Base-by-base conservation (phyloP, 805 yeast genomes). In the Candida sakaeoensis region DNA sequence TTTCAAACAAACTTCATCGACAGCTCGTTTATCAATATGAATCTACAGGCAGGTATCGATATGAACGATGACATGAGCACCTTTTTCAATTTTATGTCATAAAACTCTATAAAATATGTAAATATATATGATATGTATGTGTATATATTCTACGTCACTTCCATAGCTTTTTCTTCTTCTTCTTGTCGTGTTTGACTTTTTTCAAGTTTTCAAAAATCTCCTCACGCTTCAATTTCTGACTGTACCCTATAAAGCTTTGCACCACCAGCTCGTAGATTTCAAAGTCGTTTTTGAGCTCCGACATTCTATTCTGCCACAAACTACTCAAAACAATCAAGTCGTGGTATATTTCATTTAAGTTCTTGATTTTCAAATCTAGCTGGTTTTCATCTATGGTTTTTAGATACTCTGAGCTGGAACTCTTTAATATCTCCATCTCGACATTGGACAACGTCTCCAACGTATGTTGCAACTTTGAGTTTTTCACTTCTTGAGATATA, bases 221-320 rank as follows among this genome's bases (percentile, higher is more conserved):
- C 30, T 68, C 65, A 37, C 91, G 69, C 50, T 85, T 75, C 37
- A 84, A 51, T 51, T 86, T 77, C 58, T 93, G 96, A 5, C 95
- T 85, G 56, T 90, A 89, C 6, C 95, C 97, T 12, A 90, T 85
- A 50, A 90, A 65, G 51, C 87, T 89, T 54, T 88, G 95, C 30
- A 93, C 89, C 49, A 93, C 95, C 2, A 82, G 74, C 50, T 91
- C 95, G 55, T 82, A 89, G 12, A 90, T 77, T 24, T 74, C 75
- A 51, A 85, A 84, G 57, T 89, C 95, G 31, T 70, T 73, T 41
- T 65, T 65, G 14, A 81, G 61, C 7, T 72, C 78, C 25, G 58
- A 55, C 35, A 74, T 65, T 43, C 74, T 66, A 44, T 72, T 58
- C 36, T 68, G 68, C 84, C 90, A 81, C 8, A 75, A 63, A 37